Conservation (phyloP, 2,329 filamentous ascomycete genomes). For the Penicillium freii region DNA sequence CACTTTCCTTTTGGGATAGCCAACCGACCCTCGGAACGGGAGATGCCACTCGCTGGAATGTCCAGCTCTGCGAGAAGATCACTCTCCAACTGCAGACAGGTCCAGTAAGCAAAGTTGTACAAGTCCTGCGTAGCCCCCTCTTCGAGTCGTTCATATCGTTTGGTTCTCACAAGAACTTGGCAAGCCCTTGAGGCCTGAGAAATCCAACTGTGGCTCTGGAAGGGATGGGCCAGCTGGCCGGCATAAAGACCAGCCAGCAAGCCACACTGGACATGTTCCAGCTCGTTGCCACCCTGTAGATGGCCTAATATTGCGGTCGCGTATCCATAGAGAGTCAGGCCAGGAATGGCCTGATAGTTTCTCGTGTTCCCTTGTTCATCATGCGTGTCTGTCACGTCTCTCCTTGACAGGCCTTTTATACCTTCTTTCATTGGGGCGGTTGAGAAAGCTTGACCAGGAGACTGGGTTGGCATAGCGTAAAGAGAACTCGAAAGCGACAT, state of each 20-base stretch:
- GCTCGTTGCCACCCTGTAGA: slow-evolving; percentile 71
- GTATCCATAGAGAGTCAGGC: slow-evolving; percentile 83
- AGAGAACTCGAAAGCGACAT: slow-evolving; percentile 23
- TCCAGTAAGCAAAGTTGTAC: slow-evolving; percentile 81
- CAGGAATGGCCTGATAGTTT: slow-evolving; percentile 84
- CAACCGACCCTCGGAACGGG: slow-evolving; percentile 52
- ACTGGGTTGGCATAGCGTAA: slow-evolving; percentile 18
- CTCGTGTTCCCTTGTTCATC: slow-evolving; percentile 37
- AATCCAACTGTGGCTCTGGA: slow-evolving; percentile 79
- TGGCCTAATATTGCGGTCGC: slow-evolving; percentile 84
- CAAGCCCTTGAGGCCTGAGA: slow-evolving; percentile 59
- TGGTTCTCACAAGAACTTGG: slow-evolving; percentile 69
- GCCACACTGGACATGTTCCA: slow-evolving; percentile 80
- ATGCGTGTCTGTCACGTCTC: slow-evolving; percentile 10
- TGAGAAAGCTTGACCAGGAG: slow-evolving; percentile 18
- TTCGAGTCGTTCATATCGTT: slow-evolving; percentile 35
- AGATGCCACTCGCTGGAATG: slow-evolving; percentile 61
- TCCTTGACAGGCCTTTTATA: slow-evolving; percentile 13
- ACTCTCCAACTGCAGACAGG: slow-evolving; percentile 88
- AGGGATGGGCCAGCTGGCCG: slow-evolving; percentile 78
- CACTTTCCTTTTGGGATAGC: slow-evolving; percentile 39
- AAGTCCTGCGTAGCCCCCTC: slow-evolving; percentile 54
- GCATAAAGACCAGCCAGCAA: slow-evolving; percentile 85
- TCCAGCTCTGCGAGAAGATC: slow-evolving; percentile 88
- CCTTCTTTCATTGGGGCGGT: slow-evolving; percentile 10